Base-by-base conservation (phyloP, 805 yeast species). In the Cyberlindnera mycetangii region DNA sequence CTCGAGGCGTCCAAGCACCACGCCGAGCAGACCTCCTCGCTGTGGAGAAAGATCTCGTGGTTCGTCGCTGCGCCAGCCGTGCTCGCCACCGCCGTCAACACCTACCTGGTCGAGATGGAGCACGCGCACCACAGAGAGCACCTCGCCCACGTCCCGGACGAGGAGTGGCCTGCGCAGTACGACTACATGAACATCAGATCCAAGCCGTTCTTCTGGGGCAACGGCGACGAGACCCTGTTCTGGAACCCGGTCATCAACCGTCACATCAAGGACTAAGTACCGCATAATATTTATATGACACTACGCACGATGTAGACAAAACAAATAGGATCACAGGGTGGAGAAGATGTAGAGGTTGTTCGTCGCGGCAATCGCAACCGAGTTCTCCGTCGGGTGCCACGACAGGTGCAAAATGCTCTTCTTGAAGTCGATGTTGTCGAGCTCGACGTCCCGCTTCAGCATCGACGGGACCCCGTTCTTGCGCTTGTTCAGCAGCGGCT, bases 361-460 rank as follows among this genome's bases (percentile, higher is more conserved):
- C 18, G 99, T 93, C 16, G 99, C 98, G 39, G 98, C 98, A 61
- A 93, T 87, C 34, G 99, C 99, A 55, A 93, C 96, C 41, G 93
- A 83, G 69, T 93, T 89, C 69, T 95, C 99, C 55, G 74, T 75
- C 52, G 99, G 99, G 73, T 93, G 99, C 99, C 99, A 93, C 65
- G 97, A 89, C 67, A 89, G 75, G 69, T 93, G 98, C 66, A 92
- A 74, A 49, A 93, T 90, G 66, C 88, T 84, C 75, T 90, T 92
- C 68, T 90, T 89, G 72, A 90, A 93, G 68, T 95, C 98, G 54
- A 90, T 86, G 61, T 84, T 92, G 60, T 82, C 80, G 15, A 45
- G 45, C 35, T 64, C 64, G 32, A 68, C 49, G 30, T 73, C 76
- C 18, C 75, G 74, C 50, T 71, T 71, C 67, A 75, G 69, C 61